Evolutionary conservation across 257 asterid genomes (phyloP), one percentile per base, ranked within the genome.

Genomic region (Cynanchum wilfordii): DNA sequence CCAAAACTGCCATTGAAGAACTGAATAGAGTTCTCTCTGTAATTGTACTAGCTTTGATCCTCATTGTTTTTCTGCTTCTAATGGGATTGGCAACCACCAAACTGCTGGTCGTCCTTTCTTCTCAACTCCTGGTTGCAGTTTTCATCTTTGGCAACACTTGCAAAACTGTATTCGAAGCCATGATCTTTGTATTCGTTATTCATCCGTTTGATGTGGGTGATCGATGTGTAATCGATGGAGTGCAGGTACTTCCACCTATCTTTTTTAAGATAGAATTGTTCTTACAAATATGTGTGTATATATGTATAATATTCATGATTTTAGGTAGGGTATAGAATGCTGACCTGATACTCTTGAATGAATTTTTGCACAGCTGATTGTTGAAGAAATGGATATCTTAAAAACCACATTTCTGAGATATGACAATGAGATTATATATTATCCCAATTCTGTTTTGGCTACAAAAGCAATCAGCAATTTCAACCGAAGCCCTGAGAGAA

Each of bases 131-230:
- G 36, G 62, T 68, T 68, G 59, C 71, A 20, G 75, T 60, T 4
- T 75, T 75, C 29, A 59, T 75, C 5, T 75, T 75, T 69, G 74
- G 73, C 4, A 75, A 75, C 36, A 68, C 79, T 17, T 75, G 73
- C 33, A 75, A 58, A 55, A 58, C 79, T 40, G 30, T 59, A 42
- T 75, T 75, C 33, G 79, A 75, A 58, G 69, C 79, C 10, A 57
- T 75, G 52, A 69, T 75, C 17, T 75, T 58, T 70, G 38, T 75
- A 2, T 76, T 77, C 25, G 76, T 71, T 6, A 77, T 77, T 68
- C 76, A 76, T 20, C 80, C 76, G 7, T 76, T 64, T 42, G 80
- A 76, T 16, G 80, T 71, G n/a, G 80, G 80, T 2, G 73, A 77
- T 36, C 77, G 77, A 1, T 66, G 75, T 52, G 80, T 63, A 30